Evolutionary conservation across 495 filamentous ascomycete genomes (phyloP), one percentile per base, ranked within the genome.

Genomic region (Aspergillus panamensis): DNA sequence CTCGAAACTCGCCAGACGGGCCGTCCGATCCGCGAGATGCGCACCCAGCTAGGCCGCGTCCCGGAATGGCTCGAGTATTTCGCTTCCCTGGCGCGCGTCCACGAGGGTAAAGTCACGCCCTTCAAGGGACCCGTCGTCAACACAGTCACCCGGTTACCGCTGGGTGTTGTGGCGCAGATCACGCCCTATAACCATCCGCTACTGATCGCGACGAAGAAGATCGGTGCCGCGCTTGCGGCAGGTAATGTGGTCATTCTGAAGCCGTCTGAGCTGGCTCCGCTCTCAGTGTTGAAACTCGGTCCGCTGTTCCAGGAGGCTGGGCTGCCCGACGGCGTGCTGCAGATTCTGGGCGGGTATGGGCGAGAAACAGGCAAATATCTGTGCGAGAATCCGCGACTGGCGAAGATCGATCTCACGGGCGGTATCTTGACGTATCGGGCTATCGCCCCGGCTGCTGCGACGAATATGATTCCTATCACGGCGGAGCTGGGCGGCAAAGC

Each of bases 171-270:
- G 0, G 82, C 76, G 3, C 81, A 81, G 53, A 84, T 88, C 54
- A 86, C 83, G 0, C 84, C 85, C 8, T 88, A 84, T 70, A 87
- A 87, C 64, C 82, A 85, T 54, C 84, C 84, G 2, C 66, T 88
- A 8, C 69, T 86, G 16, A 85, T 86, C 55, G 80, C 82, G n/a
- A 79, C 79, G 25, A 85, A 84, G 73, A 87, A 87, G 60, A 69
- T 86, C 30, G 84, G 75, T 4, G 80, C 84, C 0, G 83, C 84
- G 0, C 73, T 87, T 5, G 82, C 82, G 3, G 81, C 83, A 0
- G 86, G 85, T 0, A 87, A 87, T 59, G 78, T 76, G 25, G 79
- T 87, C 0, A 73, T 87, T 37, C 67, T 86, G 12, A 87, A 87
- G 69, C 80, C 82, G 3, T 83, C 80, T 20, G 83, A 86, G 66